These are phyloP conservation scores for Rhododendron mucronatum DNA, from an alignment of 148 eudicot species.

Conservation along the genomic window DNA sequence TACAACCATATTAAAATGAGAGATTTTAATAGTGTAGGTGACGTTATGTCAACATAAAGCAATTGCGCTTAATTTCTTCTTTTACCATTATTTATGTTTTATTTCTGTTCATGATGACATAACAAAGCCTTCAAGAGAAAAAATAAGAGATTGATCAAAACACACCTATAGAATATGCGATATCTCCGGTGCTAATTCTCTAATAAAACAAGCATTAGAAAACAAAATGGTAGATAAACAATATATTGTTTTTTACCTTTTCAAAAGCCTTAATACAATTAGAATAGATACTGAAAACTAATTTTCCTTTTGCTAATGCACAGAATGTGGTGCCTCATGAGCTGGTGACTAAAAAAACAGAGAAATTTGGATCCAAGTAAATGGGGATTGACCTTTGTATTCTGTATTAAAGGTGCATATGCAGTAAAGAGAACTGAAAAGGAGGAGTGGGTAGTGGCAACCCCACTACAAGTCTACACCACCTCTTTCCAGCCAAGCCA, in stretches of 20 bases:
- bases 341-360: constrained; percentile 2
- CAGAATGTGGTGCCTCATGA: background rate
- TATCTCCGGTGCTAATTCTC: constrained; percentile 10
- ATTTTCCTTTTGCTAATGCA: background rate
- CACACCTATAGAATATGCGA: constrained; percentile 5
- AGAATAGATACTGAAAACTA: background rate
- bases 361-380: background rate
- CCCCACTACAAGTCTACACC: constrained; percentile 7
- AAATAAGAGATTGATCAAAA: background rate
- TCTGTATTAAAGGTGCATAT: background rate
- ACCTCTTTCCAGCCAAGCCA: constrained; percentile 22
- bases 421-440: background rate
- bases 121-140: background rate
- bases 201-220: constrained; percentile 7
- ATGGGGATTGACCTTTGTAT: background rate
- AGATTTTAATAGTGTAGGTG: background rate
- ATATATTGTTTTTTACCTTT: background rate
- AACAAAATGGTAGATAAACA: background rate
- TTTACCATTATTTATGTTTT: background rate
- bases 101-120: background rate
- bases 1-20: background rate
- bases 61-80: background rate
- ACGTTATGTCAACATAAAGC: background rate
- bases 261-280: background rate
- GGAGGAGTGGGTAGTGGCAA: constrained; percentile 4